These are phyloP conservation scores for Sclerospora graminicola DNA, from an alignment of 352 stramenopile genomes.

Conservation along the genomic window DNA sequence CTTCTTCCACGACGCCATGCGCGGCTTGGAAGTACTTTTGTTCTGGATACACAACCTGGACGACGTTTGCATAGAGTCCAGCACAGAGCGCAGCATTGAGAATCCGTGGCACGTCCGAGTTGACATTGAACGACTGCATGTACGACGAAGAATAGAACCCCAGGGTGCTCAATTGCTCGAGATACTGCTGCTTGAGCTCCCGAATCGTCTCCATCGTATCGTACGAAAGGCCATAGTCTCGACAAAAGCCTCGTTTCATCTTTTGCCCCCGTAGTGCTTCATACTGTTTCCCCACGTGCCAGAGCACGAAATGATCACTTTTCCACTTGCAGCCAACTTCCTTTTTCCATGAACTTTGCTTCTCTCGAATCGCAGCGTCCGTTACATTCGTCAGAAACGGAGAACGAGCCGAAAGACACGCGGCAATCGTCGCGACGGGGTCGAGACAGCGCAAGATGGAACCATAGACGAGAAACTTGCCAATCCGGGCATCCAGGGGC, in stretches of 20 bases:
- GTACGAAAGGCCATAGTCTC: slow-evolving; percentile 61
- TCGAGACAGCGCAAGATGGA: slow-evolving; percentile 78
- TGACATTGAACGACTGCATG: slow-evolving; percentile 39
- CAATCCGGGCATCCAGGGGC: slow-evolving; percentile 76
- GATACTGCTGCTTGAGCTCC: slow-evolving; percentile 83
- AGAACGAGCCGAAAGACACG: slow-evolving; percentile 69
- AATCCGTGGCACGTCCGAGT: slow-evolving; percentile 78
- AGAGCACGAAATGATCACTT: slow-evolving; percentile 72
- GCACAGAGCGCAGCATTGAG: slow-evolving; percentile 83
- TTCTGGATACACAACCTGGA: slow-evolving; percentile 82
- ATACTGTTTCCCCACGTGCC: slow-evolving; percentile 76
- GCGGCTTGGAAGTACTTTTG: slow-evolving; percentile 92
- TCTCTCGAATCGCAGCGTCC: slow-evolving; percentile 42
- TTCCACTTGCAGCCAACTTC: slow-evolving; percentile 49
- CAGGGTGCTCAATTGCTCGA: slow-evolving; percentile 66
- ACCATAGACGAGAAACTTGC: slow-evolving; percentile 84
- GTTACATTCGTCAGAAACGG: slow-evolving; percentile 70
- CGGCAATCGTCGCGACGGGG: slow-evolving; percentile 75
- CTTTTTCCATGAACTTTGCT: slow-evolving; percentile 57
- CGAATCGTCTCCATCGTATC: slow-evolving; percentile 90
- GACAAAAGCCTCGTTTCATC: slow-evolving; percentile 52
- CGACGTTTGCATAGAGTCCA: slow-evolving; percentile 75
- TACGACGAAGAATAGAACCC: slow-evolving; percentile 59
- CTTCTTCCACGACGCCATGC: slow-evolving; percentile 85
- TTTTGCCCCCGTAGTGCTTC: slow-evolving; percentile 33